A percentile compares a stretch with the other conserved stretches of the same genome.
Evolutionary conservation across 1,139 yeast genomes (phyloP).

Genomic region (Yamadazyma kanchanaburiensis): DNA sequence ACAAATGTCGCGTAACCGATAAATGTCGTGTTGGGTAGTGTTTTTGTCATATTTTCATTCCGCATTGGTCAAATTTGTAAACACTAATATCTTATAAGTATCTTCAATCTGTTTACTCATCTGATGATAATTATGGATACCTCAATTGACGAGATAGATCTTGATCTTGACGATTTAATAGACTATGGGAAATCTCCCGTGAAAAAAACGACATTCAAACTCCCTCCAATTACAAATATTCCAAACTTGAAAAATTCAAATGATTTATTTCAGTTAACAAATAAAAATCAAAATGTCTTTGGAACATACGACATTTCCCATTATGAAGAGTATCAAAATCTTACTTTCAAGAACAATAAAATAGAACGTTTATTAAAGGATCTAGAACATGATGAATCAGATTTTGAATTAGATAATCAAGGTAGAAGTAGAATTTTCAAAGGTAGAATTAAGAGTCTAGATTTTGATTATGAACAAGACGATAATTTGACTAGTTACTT

Average conservation of each 20-base stretch:
- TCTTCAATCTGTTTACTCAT: too few relatives aligned
- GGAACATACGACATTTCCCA: conserved; percentile 18
- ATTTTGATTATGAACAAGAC: conserved; percentile 16
- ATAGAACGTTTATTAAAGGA: conserved; percentile 34
- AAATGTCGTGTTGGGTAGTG: too few relatives aligned
- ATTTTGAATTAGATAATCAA: conserved; percentile 44
- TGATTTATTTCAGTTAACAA: conserved; percentile 41
- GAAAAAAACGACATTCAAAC: conserved; percentile 3
- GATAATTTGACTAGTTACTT: conserved; percentile 17
- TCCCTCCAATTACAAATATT: conserved; percentile 5
- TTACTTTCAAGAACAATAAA: conserved; percentile 31
- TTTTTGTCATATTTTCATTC: too few relatives aligned
- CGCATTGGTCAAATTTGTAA: conserved; percentile 14
- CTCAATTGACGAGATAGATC: conserved; percentile 19
- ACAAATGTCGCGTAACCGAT: too few relatives aligned
- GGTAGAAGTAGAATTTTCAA: conserved; percentile 43
- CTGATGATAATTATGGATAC: conserved; percentile 11
- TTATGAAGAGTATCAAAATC: conserved; percentile 10
- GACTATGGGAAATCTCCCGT: conserved; percentile 9
- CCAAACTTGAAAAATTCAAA: conserved; percentile 4
- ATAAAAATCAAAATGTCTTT: conserved; percentile 11
- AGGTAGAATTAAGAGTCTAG: conserved; percentile 27
- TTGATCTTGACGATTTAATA: conserved; percentile 22
- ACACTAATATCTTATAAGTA: conserved; percentile 14
- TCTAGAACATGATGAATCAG: conserved; percentile 18